Evolutionary conservation across 306 rosid species (phyloP).

Genomic region (Cicer bijugum): DNA sequence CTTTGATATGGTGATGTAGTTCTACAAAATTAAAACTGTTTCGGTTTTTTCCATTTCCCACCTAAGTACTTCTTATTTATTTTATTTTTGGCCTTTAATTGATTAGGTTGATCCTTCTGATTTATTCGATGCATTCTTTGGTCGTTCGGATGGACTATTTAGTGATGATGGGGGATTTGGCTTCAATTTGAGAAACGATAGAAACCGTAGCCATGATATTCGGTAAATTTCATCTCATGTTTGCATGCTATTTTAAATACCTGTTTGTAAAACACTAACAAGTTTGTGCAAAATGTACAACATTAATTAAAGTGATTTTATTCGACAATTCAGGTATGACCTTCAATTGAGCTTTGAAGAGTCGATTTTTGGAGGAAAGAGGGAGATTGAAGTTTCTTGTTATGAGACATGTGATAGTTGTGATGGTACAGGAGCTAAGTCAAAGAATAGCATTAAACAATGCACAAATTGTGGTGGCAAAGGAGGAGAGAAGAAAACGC

Average conservation of each 20-base stretch:
- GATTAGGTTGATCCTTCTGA: slow-evolving; percentile 83
- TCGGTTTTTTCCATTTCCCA: background rate
- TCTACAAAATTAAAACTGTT: slow-evolving; percentile 4
- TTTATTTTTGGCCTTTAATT: slow-evolving; percentile 38
- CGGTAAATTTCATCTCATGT: slow-evolving; percentile 54
- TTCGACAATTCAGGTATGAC: slow-evolving; percentile 64
- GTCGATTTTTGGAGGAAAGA: slow-evolving; percentile 77
- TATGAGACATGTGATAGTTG: slow-evolving; percentile 69
- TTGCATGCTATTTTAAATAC: slow-evolving; percentile 7
- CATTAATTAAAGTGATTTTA: slow-evolving; percentile 32
- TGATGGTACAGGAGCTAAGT: slow-evolving; percentile 88
- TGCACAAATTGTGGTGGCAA: slow-evolving; percentile 85
- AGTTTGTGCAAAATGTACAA: slow-evolving; percentile 1
- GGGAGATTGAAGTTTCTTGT: slow-evolving; percentile 74
- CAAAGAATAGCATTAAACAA: slow-evolving; percentile 62
- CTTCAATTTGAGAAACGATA: slow-evolving; percentile 62
- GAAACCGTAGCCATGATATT: slow-evolving; percentile 64
- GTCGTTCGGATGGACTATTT: slow-evolving; percentile 70
- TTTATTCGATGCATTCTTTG: slow-evolving; percentile 74
- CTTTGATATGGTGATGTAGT: slow-evolving; percentile 35
- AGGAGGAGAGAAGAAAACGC: slow-evolving; percentile 81
- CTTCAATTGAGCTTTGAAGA: slow-evolving; percentile 85
- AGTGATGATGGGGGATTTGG: slow-evolving; percentile 74
- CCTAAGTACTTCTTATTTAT: slow-evolving; percentile 16
- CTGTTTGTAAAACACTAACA: slow-evolving; percentile 7